Conservation (phyloP, 768 basidiomycete genomes). For the Lactarius hengduanensis region DNA sequence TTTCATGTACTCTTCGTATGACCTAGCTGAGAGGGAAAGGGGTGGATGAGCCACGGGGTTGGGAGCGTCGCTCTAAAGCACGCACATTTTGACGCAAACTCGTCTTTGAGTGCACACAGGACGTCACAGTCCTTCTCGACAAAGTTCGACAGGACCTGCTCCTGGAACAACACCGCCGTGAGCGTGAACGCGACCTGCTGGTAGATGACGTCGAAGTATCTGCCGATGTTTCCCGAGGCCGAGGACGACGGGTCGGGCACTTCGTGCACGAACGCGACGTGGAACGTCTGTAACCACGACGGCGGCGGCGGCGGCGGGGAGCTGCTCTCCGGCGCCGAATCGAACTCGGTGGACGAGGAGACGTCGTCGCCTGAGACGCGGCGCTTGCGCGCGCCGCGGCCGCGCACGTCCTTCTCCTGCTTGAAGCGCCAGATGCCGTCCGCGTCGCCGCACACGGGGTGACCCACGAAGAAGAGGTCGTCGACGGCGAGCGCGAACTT, state of each 20-base stretch:
- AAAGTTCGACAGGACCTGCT: constrained; percentile 84
- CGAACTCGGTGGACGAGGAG: constrained; percentile 39
- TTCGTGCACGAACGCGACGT: constrained; percentile 85
- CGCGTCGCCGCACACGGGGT: constrained; percentile 80
- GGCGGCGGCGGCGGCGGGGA: constrained; percentile 25
- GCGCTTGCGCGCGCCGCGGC: constrained; percentile 52
- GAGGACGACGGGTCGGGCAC: constrained; percentile 88
- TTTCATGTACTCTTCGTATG: constrained; percentile 53
- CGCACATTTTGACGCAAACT: constrained; percentile 61
- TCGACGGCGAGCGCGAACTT: constrained; percentile 93
- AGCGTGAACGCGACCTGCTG: constrained; percentile 86
- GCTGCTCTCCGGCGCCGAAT: constrained; percentile 9
- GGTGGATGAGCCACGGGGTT: neutral
- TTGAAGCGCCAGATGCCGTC: constrained; percentile 77
- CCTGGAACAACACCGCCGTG: constrained; percentile 89
- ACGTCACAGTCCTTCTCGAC: constrained; percentile 79
- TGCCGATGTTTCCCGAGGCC: constrained; percentile 69
- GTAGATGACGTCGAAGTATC: constrained; percentile 85
- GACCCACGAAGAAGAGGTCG: constrained; percentile 89
- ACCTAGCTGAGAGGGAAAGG: constrained; percentile 45
- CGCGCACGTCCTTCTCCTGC: constrained; percentile 54
- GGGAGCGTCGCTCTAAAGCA: neutral
- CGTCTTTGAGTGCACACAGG: constrained; percentile 69
- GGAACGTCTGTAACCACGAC: constrained; percentile 72
- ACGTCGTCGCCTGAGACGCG: constrained; percentile 33